Evolutionary conservation across 2,329 filamentous ascomycete species (phyloP).

Genomic region (Verticillium nonalfalfae): DNA sequence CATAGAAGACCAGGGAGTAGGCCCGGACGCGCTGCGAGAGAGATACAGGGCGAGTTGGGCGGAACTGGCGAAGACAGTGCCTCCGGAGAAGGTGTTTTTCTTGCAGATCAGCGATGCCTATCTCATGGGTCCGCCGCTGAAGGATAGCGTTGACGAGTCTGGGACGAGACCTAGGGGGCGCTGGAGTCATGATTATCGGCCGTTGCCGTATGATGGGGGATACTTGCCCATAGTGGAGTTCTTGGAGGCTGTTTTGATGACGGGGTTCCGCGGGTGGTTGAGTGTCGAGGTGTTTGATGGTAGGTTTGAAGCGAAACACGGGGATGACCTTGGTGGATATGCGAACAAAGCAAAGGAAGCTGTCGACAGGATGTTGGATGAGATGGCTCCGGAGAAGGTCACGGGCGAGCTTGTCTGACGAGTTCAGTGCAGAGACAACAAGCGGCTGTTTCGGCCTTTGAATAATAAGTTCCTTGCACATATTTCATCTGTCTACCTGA

Average conservation of each 20-base stretch:
- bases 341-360: constrained; percentile 15
- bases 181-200: constrained; percentile 68
- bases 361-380: constrained; percentile 5
- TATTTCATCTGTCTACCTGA: not conserved
- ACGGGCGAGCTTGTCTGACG: not conserved
- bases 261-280: constrained; percentile 62
- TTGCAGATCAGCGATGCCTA: constrained; percentile 74
- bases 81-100: constrained; percentile 65
- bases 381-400: constrained; percentile 1
- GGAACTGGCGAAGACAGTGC: constrained; percentile 50
- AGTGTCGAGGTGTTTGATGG: constrained; percentile 54
- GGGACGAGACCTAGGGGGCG: constrained; percentile 54
- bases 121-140: constrained; percentile 49
- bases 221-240: constrained; percentile 65
- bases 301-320: constrained; percentile 21
- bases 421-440: not conserved
- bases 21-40: constrained; percentile 36
- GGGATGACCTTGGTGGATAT: constrained; percentile 17
- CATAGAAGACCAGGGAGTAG: constrained; percentile 29
- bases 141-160: constrained; percentile 36
- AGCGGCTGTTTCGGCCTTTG: too few species aligned
- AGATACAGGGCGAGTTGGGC: constrained; percentile 48
- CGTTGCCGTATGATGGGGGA: constrained; percentile 63
- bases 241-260: constrained; percentile 57
- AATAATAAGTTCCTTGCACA: too few species aligned